Base-by-base conservation (phyloP, 2,329 filamentous ascomycete genomes). In the Colletotrichum gloeosporioides region DNA sequence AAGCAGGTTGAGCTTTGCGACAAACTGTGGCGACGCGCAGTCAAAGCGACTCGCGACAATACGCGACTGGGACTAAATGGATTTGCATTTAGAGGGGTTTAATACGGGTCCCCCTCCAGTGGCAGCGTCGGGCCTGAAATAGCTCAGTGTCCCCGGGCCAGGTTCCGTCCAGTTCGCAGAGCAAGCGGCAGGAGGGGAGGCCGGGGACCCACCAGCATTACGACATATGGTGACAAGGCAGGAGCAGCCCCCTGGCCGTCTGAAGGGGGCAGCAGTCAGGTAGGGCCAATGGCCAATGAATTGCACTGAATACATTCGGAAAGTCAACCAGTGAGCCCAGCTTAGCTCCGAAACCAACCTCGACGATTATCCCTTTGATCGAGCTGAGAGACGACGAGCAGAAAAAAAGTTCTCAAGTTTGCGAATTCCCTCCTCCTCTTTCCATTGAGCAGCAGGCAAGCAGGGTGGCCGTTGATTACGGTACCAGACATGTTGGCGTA, bases 281-380 rank as follows among this genome's bases (percentile, higher is more conserved):
- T 34, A 31, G 18, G 31, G 49, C 36, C 73, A 75, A 62, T 73
- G 57, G 65, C 64, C 74, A 74, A 76, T 76, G 69, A 32, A 63
- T 53, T 31, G 68, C 62, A 22, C 32, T 39, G 31, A 34, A 55
- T 57, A 55, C 62, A 62, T 34, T 68, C 59, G 44, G 59, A 29
- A 29, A 67, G 73, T 55, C 68, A 66, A 62, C 73, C 65, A 64
- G 63, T 32, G 49, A 57, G 63, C 68, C 64, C 62, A 73, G 69
- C 69, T 25, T 61, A 69, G 74, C 69, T 75, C 55, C 55, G 22
- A 49, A 34, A 65, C 65, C 73, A 73, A 61, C 71, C 64, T 74
- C 64, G 73, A 76, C 63, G 70, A 76, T 74, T 76, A 65, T 76
- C 74, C 74, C 70, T 76, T 67, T 68, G 39, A 53, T 27, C 62